A percentile compares a stretch with the other conserved stretches of the same genome.
Conservation (phyloP, 1,139 yeast species). For the Taphrina pruni region DNA sequence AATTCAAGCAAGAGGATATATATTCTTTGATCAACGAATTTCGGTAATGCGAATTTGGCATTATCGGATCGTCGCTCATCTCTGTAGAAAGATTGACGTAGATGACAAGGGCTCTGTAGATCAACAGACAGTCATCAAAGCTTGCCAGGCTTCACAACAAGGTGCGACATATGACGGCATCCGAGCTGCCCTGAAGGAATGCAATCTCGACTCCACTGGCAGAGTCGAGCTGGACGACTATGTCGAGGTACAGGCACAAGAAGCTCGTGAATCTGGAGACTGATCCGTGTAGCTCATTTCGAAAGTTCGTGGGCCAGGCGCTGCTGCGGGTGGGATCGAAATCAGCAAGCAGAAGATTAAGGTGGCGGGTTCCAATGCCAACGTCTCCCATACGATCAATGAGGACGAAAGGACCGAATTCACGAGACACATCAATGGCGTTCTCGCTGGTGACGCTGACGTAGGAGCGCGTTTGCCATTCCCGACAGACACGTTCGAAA, state of each 20-base stretch:
- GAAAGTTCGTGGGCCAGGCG: slow-evolving; percentile 33
- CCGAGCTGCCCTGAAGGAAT: slow-evolving; percentile 87
- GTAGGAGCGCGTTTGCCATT: slow-evolving; percentile 87
- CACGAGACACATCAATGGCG: slow-evolving; percentile 93
- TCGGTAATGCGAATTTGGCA: slow-evolving; percentile 51
- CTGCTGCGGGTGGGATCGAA: slow-evolving; percentile 22
- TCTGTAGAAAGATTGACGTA: slow-evolving; percentile 72
- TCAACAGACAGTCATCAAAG: slow-evolving; percentile 85
- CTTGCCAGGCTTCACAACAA: slow-evolving; percentile 76
- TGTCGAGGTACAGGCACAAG: slow-evolving; percentile 65
- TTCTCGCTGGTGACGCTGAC: slow-evolving; percentile 85
- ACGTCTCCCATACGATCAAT: slow-evolving; percentile 95
- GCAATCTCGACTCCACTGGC: slow-evolving; percentile 94
- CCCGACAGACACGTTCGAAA: slow-evolving; percentile 91
- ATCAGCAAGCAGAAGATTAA: slow-evolving; percentile 57
- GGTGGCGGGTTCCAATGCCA: slow-evolving; percentile 80
- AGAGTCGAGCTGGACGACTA: slow-evolving; percentile 95
- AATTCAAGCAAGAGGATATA: slow-evolving; percentile 81
- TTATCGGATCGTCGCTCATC: background rate
- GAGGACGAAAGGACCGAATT: slow-evolving; percentile 97
- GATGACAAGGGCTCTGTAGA: slow-evolving; percentile 97
- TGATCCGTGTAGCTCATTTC: slow-evolving; percentile 18
- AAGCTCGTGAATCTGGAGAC: too few relatives aligned
- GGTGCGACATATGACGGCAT: slow-evolving; percentile 83
- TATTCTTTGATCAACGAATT: slow-evolving; percentile 83